Conservation (phyloP, 1,139 yeast species). For the Hyphopichia wangnamkhiaoensis region DNA sequence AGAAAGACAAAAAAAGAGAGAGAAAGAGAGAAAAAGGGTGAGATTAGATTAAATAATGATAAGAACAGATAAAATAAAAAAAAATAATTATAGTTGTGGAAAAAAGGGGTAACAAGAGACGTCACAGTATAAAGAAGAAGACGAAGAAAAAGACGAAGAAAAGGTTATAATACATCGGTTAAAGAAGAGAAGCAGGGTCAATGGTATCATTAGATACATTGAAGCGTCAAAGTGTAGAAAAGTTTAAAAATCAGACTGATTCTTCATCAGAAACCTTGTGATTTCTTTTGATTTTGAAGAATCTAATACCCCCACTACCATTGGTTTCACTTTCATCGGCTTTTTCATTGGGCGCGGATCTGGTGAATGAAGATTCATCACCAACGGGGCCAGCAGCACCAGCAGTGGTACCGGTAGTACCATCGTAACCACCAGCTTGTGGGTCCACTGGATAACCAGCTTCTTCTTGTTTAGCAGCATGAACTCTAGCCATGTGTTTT, state of each 20-base stretch:
- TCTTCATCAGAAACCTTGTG: conserved; percentile 61
- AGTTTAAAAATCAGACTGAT: conserved; percentile 43
- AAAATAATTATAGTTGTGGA: too few relatives aligned
- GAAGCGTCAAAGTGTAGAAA: not conserved
- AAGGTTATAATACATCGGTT: too few relatives aligned
- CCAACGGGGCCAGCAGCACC: conserved; percentile 18
- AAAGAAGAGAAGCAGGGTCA: too few relatives aligned
- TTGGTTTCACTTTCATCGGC: conserved; percentile 37
- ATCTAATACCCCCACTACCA: conserved; percentile 65
- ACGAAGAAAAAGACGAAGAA: too few relatives aligned
- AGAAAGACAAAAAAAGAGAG: too few relatives aligned
- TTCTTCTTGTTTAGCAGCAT: conserved; percentile 13
- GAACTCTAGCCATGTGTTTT: conserved; percentile 43
- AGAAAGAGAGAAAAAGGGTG: too few relatives aligned
- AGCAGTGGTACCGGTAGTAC: conserved; percentile 5
- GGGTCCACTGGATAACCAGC: conserved; percentile 12
- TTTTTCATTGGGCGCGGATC: conserved; percentile 31
- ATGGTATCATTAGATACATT: not conserved
- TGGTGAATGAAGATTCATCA: conserved; percentile 50
- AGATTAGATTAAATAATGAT: too few relatives aligned
- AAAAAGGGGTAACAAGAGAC: too few relatives aligned
- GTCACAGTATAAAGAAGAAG: too few relatives aligned
- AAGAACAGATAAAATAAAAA: too few relatives aligned
- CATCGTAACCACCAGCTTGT: conserved; percentile 3
- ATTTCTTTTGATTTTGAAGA: conserved; percentile 75